Conservation (phyloP, 108 stramenopile genomes). For the Pseudonitzschia pungens region DNA sequence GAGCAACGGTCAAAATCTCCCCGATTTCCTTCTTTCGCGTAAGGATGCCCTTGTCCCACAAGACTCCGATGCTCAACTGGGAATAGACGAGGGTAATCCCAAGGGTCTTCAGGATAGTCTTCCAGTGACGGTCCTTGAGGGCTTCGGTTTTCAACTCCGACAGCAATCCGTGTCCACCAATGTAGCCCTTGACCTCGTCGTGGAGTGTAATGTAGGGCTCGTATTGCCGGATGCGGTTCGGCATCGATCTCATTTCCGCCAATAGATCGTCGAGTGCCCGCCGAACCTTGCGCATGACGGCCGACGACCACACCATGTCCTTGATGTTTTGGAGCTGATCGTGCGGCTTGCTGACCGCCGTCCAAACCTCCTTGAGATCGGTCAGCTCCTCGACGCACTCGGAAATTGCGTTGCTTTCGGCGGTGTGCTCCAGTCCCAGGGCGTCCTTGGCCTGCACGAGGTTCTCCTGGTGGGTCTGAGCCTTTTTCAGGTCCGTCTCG, state of each 20-base stretch:
- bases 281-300: constrained; percentile 84
- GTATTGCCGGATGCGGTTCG: constrained; percentile 95
- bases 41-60: constrained; percentile 91
- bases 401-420: constrained; percentile 51
- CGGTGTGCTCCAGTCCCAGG: constrained; percentile 71
- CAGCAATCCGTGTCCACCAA: constrained; percentile 68
- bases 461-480: constrained; percentile 76
- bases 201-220: constrained; percentile 87
- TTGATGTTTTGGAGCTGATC: constrained; percentile 72
- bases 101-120: constrained; percentile 77
- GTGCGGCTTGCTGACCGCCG: constrained; percentile 66
- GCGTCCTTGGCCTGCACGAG: constrained; percentile 87
- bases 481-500: constrained; percentile 75
- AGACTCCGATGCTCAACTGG: constrained; percentile 89
- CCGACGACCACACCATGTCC: constrained; percentile 85
- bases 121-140: constrained; percentile 97
- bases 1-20: constrained; percentile 90
- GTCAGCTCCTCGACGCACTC: constrained; percentile 72
- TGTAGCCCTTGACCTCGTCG: constrained; percentile 74
- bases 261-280: constrained; percentile 84
- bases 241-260: constrained; percentile 88
- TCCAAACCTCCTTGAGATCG: constrained; percentile 94
- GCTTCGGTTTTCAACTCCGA: constrained; percentile 94
- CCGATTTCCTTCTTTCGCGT: constrained; percentile 82
- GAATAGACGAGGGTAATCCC: constrained; percentile 66